Conservation (phyloP, 1,284 basidiomycete species). For the Stygiomarasmius scandens region DNA sequence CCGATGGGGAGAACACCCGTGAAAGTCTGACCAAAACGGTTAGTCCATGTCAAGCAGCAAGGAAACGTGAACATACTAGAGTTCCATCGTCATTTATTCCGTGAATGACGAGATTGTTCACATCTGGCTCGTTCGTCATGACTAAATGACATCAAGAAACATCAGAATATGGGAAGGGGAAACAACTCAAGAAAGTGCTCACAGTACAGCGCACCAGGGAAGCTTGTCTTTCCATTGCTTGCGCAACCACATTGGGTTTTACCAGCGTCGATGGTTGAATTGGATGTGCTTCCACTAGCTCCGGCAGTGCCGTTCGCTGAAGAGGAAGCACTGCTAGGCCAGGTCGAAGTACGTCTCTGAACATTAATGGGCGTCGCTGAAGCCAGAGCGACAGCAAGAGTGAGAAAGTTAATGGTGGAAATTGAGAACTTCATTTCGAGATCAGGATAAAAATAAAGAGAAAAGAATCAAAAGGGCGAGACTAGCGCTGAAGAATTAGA, state of each 20-base stretch:
- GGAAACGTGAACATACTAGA: not conserved
- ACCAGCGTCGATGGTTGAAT: not conserved
- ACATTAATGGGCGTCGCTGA: not conserved
- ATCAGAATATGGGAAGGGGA: no score
- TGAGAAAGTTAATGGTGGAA: not conserved
- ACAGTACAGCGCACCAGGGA: not conserved
- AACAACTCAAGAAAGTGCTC: no score
- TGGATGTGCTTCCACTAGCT: not conserved
- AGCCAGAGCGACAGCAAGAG: not conserved
- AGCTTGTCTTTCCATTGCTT: not conserved
- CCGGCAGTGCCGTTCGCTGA: no score
- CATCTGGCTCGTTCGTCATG: constrained; percentile 26
- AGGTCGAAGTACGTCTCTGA: not conserved
- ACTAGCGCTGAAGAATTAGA: not conserved
- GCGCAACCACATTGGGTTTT: not conserved
- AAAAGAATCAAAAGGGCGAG: not conserved
- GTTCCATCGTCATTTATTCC: constrained; percentile 25
- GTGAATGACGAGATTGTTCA: constrained; percentile 25
- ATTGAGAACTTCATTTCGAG: not conserved
- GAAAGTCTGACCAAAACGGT: constrained; percentile 21
- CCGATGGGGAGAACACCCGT: constrained; percentile 35
- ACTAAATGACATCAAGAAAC: no score
- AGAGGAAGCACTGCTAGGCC: not conserved
- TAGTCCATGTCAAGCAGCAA: not conserved
- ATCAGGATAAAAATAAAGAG: not conserved